phyloP scores from a whole-genome alignment of 352 stramenopile species.

The Pythium volutum region DNA sequence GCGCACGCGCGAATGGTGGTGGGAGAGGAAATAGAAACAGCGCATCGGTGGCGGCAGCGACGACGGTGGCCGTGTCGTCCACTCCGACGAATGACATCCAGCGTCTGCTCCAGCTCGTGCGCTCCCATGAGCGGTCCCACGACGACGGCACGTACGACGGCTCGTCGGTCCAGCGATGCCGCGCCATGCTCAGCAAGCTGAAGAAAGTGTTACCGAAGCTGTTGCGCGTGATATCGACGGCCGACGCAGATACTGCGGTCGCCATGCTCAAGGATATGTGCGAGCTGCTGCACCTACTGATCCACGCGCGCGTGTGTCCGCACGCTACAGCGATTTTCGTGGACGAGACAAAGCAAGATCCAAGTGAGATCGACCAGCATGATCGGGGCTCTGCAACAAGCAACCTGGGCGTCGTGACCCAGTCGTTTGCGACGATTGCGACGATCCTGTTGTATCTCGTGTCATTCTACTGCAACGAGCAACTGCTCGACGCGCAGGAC shows the following conservation, averaged over 20 bases:
- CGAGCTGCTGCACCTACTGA: slow-evolving; percentile 24
- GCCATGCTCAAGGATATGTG: slow-evolving; percentile 25
- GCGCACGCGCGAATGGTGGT: background rate
- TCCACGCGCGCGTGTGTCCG: slow-evolving; percentile 25
- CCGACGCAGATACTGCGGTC: background rate
- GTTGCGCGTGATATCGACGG: slow-evolving; percentile 18
- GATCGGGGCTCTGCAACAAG: background rate
- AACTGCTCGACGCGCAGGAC: slow-evolving; percentile 12
- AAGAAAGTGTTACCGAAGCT: slow-evolving; percentile 27
- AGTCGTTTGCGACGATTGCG: slow-evolving; percentile 27
- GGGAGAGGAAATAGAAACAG: background rate
- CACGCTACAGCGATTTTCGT: slow-evolving; percentile 22
- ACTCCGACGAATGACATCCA: slow-evolving; percentile 16
- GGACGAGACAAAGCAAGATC: slow-evolving; percentile 9
- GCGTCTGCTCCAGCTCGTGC: slow-evolving; percentile 21
- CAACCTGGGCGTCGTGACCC: slow-evolving; percentile 2
- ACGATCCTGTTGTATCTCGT: slow-evolving; percentile 29
- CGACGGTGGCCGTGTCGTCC: too few relatives aligned
- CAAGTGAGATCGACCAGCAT: background rate
- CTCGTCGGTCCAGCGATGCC: slow-evolving; percentile 19
- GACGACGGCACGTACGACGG: slow-evolving; percentile 20
- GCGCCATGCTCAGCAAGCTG: slow-evolving; percentile 25
- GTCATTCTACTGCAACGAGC: slow-evolving; percentile 27
- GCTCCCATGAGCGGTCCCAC: slow-evolving; percentile 22
- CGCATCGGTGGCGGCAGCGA: background rate